Evolutionary conservation across 352 stramenopile species (phyloP), one percentile per base, ranked within the genome.

Genomic region (Globisporangium rhizosaccharum): DNA sequence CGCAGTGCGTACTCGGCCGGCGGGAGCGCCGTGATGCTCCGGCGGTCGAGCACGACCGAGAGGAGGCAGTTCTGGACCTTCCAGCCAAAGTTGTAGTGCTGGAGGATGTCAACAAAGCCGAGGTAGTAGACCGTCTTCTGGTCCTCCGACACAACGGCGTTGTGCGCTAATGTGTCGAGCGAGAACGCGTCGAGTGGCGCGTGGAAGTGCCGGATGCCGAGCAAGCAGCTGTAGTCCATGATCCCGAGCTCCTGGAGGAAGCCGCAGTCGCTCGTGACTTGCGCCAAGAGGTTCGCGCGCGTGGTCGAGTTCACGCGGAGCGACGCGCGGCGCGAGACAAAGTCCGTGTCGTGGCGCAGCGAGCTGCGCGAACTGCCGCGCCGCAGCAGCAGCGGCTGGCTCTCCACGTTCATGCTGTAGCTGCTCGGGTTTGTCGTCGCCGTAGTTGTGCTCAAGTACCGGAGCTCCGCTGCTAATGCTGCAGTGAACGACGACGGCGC

Each of bases 171-270:
- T 39, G 71, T 71, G 18, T 82, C 71, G 41, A 90, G 59, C 47
- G 81, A 64, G 4, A 74, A 62, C 3, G 73, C 53, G 23, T 87
- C 76, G 50, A 90, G 65, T 7, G 62, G 64, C 23, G 63, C 53
- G 37, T 73, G 69, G 55, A 88, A 85, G 45, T 85, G 72, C 3
- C 83, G 78, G 28, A 92, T 88, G 5, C 85, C 85, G 2, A 94
- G 66, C 47, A 94, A 63, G 39, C 78, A 94, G 58, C 85, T 94
- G 61, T 94, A 94, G 59, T 94, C 85, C 82, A 94, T 94, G 56
- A 94, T 92, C 15, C 82, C 83, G 37, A 94, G 70, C 53, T 92
- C 82, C 56, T 94, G 85, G 0, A 92, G 71, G 58, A 94, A 94
- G 8, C 82, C 85, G 18, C 80, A 91, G 69, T 94, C 85, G 51